Base-by-base conservation (phyloP, 2,329 filamentous ascomycete genomes). In the Blastomyces emzantsi region DNA sequence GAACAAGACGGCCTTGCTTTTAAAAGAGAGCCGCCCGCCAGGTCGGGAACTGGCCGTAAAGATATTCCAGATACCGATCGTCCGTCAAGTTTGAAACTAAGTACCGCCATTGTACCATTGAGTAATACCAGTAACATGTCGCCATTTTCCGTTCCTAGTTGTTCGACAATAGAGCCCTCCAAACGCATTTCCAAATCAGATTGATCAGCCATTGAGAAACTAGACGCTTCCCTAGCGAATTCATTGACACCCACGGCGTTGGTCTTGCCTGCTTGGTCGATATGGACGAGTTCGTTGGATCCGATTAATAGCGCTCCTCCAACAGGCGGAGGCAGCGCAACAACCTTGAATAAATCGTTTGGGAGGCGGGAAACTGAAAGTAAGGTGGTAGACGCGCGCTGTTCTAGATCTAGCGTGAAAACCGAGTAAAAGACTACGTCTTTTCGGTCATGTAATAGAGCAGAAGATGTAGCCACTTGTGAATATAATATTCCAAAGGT, bases 401-500 rank as follows among this genome's bases (percentile, higher is more conserved):
- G 92, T 70, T 96, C 90, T 58, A 99, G 82, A 72, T 99, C 94
- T 61, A 99, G 81, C 0, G 94, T 97, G 72, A 97, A 96, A 66
- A 99, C 93, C 72, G 92, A 92, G 78, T 97, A 99, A 22, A 87
- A 88, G 58, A 96, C 80, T 69, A 90, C 85, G 73, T 99, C 94
- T 72, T 88, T 94, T 67, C 91, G 85, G 70, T 92, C 89, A 66
- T 83, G 78, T 33, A 87, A 77, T 62, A 97, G 80, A 2, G 90
- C 87, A 63, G 83, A 82, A n/a, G 92, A 92, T 17, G 88, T 85
- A 45, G 87, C 82, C 67, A 85, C 80, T 61, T 86, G 87, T 1
- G 92, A 90, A 57, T 91, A 94, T 52, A 99, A 81, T 65, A 99
- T 92, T 63, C 93, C 94, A 78, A 99, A 96, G 0, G 94, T 99